Conservation (phyloP, 495 filamentous ascomycete genomes). For the Podospora didyma region DNA sequence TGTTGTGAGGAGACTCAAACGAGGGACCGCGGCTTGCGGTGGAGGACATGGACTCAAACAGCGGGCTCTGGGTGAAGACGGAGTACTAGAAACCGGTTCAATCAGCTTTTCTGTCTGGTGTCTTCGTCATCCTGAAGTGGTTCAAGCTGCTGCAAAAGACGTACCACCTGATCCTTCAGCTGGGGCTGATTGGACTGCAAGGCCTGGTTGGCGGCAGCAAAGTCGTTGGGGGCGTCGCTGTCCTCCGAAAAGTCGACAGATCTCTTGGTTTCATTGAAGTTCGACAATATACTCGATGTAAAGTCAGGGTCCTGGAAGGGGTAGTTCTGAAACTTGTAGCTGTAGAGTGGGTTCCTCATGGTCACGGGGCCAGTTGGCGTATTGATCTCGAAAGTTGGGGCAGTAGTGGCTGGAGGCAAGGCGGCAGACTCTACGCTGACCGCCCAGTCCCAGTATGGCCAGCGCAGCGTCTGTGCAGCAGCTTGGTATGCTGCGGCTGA, state of each 20-base stretch:
- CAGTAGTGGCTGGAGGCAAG: constrained; percentile 22
- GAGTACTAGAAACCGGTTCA: neutral
- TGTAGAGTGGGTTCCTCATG: constrained; percentile 30
- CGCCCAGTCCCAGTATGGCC: constrained; percentile 40
- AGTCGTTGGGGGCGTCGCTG: neutral
- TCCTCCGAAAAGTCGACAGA: neutral
- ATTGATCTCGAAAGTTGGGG: constrained; percentile 20
- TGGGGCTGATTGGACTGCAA: too few relatives aligned
- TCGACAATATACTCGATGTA: too few relatives aligned
- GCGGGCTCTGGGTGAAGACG: neutral
- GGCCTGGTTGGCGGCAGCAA: neutral
- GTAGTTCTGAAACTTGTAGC: constrained; percentile 24
- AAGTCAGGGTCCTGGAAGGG: constrained; percentile 8
- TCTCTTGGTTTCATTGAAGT: constrained; percentile 6
- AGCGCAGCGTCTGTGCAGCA: constrained; percentile 25
- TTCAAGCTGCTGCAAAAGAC: too few relatives aligned
- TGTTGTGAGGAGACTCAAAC: constrained; percentile 29
- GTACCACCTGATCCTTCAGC: neutral
- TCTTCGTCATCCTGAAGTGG: too few relatives aligned
- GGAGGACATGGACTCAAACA: constrained; percentile 3
- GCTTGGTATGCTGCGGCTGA: constrained; percentile 20
- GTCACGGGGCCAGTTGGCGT: constrained; percentile 10
- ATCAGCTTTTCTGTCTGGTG: too few relatives aligned
- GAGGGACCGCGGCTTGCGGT: neutral
- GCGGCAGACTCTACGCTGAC: constrained; percentile 19